phyloP scores from a whole-genome alignment of 73 alveolate genomes.

The Uronychia setigera region DNA sequence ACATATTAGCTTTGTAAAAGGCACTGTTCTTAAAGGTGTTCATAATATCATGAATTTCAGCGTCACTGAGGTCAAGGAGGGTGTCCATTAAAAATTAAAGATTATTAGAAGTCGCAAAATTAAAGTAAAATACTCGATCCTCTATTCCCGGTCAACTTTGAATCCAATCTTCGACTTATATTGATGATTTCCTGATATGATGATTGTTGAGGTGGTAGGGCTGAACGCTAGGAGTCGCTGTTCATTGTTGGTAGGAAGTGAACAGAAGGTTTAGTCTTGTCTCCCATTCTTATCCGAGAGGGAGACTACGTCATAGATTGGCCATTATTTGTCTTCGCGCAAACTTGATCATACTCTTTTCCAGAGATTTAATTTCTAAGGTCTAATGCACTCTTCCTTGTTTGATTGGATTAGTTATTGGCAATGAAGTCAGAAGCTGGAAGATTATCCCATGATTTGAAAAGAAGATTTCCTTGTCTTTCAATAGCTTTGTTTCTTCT shows the following conservation, averaged over 20 bases:
- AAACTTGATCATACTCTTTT: too few relatives aligned
- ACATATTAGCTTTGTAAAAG: background rate
- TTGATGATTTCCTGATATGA: background rate
- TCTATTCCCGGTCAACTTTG: background rate
- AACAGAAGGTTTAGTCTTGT: background rate
- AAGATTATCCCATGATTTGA: background rate
- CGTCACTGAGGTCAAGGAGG: background rate
- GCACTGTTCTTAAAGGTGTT: background rate
- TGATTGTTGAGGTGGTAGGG: background rate
- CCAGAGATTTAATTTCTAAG: too few relatives aligned
- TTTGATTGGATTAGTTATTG: too few relatives aligned
- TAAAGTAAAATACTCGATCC: background rate
- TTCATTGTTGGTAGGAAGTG: background rate
- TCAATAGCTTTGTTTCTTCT: background rate
- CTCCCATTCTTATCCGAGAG: background rate
- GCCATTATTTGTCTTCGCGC: too few relatives aligned
- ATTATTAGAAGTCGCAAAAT: background rate
- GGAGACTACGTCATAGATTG: background rate
- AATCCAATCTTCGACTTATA: background rate
- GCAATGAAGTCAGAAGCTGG: background rate
- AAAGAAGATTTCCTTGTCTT: background rate
- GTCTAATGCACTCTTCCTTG: background rate
- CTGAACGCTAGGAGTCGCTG: too few relatives aligned
- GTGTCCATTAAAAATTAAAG: constrained; percentile 2
- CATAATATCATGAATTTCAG: background rate